phyloP scores from a whole-genome alignment of 495 filamentous ascomycete species.

The Lophium mytilinum region DNA sequence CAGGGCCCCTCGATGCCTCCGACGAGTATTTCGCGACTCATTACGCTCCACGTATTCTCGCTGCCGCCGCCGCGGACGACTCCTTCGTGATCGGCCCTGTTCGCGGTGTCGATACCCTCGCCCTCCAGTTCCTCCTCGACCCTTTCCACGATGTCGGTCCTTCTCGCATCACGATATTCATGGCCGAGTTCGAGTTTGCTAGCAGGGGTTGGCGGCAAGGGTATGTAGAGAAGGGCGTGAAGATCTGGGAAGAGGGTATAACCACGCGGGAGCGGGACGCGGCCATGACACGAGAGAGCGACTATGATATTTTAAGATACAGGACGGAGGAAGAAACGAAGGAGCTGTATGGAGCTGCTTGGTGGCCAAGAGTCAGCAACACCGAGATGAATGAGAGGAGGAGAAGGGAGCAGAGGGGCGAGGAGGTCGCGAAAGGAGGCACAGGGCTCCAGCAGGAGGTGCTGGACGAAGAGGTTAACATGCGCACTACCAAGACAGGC shows the following conservation, averaged over 20 bases:
- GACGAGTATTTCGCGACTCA: constrained; percentile 8
- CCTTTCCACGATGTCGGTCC: neutral
- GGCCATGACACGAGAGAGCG: constrained; percentile 13
- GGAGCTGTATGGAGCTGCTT: constrained; percentile 7
- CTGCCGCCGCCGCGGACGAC: constrained; percentile 5
- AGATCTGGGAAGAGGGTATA: constrained; percentile 1
- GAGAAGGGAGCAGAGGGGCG: constrained; percentile 1
- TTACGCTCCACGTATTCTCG: neutral
- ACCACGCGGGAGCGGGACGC: constrained; percentile 16
- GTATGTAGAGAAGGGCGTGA: constrained; percentile 7
- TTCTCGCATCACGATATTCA: constrained; percentile 9
- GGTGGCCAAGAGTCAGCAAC: constrained; percentile 16
- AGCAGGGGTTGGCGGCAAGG: neutral
- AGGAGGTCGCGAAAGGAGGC: neutral
- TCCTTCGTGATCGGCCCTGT: constrained; percentile 17
- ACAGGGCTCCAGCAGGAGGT: neutral
- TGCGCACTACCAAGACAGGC: neutral
- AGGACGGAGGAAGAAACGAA: constrained; percentile 11
- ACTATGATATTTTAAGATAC: constrained; percentile 19
- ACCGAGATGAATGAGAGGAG: constrained; percentile 21
- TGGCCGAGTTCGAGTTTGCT: constrained; percentile 13
- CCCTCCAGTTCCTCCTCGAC: constrained; percentile 8
- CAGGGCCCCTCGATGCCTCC: constrained; percentile 12
- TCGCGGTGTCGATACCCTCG: constrained; percentile 13
- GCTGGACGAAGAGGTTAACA: neutral